Evolutionary conservation across 2,329 filamentous ascomycete species (phyloP), one percentile per base, ranked within the genome.

Genomic region (Dactylellina drechsleri): DNA sequence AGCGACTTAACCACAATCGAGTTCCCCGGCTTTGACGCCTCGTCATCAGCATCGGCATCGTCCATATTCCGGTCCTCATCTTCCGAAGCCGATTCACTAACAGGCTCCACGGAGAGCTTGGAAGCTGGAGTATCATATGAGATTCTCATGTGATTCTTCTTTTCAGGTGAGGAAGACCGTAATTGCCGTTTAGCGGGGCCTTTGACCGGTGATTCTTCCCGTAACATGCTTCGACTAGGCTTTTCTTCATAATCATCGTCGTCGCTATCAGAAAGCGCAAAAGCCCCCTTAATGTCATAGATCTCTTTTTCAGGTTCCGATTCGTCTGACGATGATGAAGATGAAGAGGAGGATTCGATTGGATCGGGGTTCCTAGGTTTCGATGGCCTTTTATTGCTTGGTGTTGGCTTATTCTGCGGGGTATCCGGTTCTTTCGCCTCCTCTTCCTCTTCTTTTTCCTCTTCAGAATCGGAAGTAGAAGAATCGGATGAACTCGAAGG

Each of bases 381-480:
- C 31, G 31, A 36, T 8, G 31, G 31, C 6, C 6, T 36, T 3
- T 36, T 36, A 10, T 36, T 36, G 31, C 31, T 36, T 36, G 31
- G 31, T 7, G 31, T 36, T 1, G 31, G 31, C 10, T 36, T 36
- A 8, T 36, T 36, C 31, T 36, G 18, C 12, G 47, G 20, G 1
- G 47, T 20, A 5, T 66, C 68, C 13, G 47, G n/a, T 12, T 12
- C 18, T 20, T 66, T 60, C 59, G 76, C 70, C 54, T 77, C 65
- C 64, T 72, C 73, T 56, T 76, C 76, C 53, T 75, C 76, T 56
- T 78, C 75, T 58, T 73, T 73, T 58, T 77, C 58, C 28, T 31
- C 43, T 49, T 73, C 45, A 23, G 75, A 75, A 66, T 72, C 70
- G 50, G 67, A 72, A 5, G 60, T 15, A 13, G 47, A 26, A 16